phyloP scores from a whole-genome alignment of 768 basidiomycete species.

The Boletus rubroflammeus region DNA sequence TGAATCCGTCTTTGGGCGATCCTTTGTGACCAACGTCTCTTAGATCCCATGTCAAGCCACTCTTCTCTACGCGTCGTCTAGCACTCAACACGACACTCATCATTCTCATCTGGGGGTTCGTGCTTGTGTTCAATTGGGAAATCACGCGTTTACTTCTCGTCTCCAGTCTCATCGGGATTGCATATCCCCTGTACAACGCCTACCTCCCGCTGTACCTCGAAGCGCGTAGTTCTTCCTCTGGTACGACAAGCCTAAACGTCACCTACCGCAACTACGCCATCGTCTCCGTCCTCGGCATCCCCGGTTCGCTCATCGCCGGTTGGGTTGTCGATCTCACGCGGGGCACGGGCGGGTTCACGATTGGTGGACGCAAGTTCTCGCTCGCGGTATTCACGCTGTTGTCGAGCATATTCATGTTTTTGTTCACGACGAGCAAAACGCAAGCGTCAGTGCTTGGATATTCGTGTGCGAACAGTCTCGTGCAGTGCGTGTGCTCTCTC shows the following conservation, averaged over 20 bases:
- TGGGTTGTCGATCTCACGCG: conserved; percentile 44
- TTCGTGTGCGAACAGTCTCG: conserved; percentile 42
- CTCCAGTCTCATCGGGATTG: conserved; percentile 45
- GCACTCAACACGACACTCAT: conserved; percentile 45
- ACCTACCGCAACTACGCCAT: conserved; percentile 51
- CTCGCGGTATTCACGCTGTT: conserved; percentile 43
- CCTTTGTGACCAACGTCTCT: not conserved
- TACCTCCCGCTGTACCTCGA: conserved; percentile 50
- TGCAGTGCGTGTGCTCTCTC: conserved; percentile 33
- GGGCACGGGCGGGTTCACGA: conserved; percentile 27
- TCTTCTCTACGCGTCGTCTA: conserved; percentile 44
- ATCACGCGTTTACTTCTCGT: not conserved
- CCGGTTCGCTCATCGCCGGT: conserved; percentile 46
- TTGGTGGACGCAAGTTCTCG: conserved; percentile 47
- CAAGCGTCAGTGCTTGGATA: conserved; percentile 40
- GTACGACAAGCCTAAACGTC: conserved; percentile 18
- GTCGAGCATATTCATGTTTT: conserved; percentile 47
- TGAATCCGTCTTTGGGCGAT: not conserved
- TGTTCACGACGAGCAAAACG: conserved; percentile 47
- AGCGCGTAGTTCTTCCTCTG: conserved; percentile 29
- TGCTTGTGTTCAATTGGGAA: not conserved
- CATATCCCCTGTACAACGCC: conserved; percentile 50
- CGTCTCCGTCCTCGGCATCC: conserved; percentile 44
- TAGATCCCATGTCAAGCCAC: conserved; percentile 47
- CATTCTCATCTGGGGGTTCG: conserved; percentile 51